These are phyloP conservation scores for Cornus controversa DNA, from an alignment of 148 eudicot genomes.

Conservation along the genomic window DNA sequence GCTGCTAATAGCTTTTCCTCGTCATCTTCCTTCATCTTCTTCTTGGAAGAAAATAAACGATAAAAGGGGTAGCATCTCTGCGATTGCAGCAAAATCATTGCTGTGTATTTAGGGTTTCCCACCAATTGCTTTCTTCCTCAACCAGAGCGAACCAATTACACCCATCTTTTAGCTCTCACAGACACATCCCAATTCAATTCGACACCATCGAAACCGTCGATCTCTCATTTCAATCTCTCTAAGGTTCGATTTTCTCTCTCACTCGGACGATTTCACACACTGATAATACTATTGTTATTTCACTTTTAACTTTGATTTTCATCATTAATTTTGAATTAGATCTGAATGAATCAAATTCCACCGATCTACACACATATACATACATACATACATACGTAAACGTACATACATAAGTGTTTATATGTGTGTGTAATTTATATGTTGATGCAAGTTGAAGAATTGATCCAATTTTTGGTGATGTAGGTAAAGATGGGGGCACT, in stretches of 20 bases:
- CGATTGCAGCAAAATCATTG: too few species aligned
- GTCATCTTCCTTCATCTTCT: neutral
- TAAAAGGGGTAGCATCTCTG: too few species aligned
- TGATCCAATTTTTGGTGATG: neutral
- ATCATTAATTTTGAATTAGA: neutral
- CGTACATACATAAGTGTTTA: neutral
- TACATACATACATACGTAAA: neutral
- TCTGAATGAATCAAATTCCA: neutral
- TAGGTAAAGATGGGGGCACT: slow-evolving; percentile 73
- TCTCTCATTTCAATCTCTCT: neutral
- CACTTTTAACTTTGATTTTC: neutral
- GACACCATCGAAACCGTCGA: neutral
- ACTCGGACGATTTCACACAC: neutral
- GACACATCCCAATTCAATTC: neutral
- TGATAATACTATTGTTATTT: too few species aligned
- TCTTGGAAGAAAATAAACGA: neutral
- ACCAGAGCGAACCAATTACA: neutral
- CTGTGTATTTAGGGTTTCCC: neutral
- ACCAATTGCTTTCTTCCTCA: neutral
- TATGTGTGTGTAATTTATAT: neutral
- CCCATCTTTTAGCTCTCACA: neutral
- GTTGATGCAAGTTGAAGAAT: slow-evolving; percentile 3
- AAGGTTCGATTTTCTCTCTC: neutral
- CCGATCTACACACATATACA: neutral
- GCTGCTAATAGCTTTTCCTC: neutral